Evolutionary conservation across 1,284 basidiomycete genomes (phyloP).

Genomic region (Fomitopsis palustris): DNA sequence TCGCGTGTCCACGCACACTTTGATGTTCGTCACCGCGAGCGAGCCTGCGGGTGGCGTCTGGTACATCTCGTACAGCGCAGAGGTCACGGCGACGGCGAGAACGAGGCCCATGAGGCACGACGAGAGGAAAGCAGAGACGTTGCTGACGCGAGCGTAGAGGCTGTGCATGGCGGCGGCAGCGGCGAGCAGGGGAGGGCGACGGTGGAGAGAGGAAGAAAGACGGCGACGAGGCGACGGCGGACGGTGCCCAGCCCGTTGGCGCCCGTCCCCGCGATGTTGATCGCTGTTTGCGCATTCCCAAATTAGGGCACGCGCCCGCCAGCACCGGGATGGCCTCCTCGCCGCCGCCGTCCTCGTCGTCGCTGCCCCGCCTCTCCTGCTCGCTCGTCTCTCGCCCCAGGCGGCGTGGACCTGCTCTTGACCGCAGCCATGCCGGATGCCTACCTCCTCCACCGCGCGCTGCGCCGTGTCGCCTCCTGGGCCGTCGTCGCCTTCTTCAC

Average conservation of each 20-base stretch:
- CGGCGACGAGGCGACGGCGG: background rate
- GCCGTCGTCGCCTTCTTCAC: conserved; percentile 85
- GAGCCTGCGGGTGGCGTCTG: conserved; percentile 41
- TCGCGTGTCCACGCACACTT: conserved; percentile 23
- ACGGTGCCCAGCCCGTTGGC: too few relatives aligned
- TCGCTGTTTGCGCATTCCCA: background rate
- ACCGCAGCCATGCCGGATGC: conserved; percentile 30
- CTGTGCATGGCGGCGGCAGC: conserved; percentile 57
- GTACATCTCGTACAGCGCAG: conserved; percentile 58
- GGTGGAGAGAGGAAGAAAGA: background rate
- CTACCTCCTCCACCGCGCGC: conserved; percentile 51
- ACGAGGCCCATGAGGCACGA: conserved; percentile 80
- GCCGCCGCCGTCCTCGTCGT: background rate
- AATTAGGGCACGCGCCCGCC: background rate
- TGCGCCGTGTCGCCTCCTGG: conserved; percentile 69
- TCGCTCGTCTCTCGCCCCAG: conserved; percentile 1
- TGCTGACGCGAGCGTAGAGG: conserved; percentile 66
- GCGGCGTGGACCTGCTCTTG: conserved; percentile 2
- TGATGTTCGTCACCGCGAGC: conserved; percentile 33
- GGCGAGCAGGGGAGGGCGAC: too few relatives aligned
- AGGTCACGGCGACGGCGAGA: conserved; percentile 67
- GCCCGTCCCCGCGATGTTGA: background rate
- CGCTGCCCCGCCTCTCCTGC: background rate
- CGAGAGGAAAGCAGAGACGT: conserved; percentile 70
- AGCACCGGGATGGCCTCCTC: background rate